Base-by-base conservation (phyloP, 2,329 filamentous ascomycete genomes). In the Phaeoacremonium minimum region DNA sequence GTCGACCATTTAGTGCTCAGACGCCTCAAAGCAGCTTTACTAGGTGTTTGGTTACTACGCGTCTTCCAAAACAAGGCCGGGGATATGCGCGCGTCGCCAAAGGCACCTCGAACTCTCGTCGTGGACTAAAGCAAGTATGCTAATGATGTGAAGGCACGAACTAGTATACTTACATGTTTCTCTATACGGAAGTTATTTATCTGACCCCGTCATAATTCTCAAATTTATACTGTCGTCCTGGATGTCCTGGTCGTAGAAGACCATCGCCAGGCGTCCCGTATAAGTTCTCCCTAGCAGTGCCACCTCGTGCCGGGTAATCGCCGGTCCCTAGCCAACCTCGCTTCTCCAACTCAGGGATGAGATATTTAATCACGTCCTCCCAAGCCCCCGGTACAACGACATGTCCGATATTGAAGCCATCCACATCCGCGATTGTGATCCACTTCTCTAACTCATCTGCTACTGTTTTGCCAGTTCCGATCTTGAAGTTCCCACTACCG, bases 271-370 rank as follows among this genome's bases (percentile, higher is more conserved):
- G 22, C n/a, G 22, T 26, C 9, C 22, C n/a, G 22, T 26, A 26
- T 9, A 26, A n/a, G 22, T 26, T 26, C 22, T 26, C 22, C n/a
- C 22, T 26, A 26, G 22, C 22, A 9, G 22, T 40, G 7, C 46
- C 46, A n/a, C 46, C 45, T 2, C 38, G 41, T 13, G 47, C 45
- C 4, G 38, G 34, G 18, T 49, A 49, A 16, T 48, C 42, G 11
- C 28, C 35, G 30, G 40, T 14, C 35, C 45, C 42, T 20, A 47
- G 34, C 30, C 42, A 36, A 4, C 47, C 47, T 15, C 47, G 42
- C 26, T 33, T 34, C 26, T 34, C 30, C 7, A 50, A 38, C 22
- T 46, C 48, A 3, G 48, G 53, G 37, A 61, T 51, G n/a, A 49
- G 38, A 14, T 38, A 35, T 28, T 37, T 36, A 31, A 42, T 26